Evolutionary conservation across 352 stramenopile genomes (phyloP).

Genomic region (Phytophthora foliorum): DNA sequence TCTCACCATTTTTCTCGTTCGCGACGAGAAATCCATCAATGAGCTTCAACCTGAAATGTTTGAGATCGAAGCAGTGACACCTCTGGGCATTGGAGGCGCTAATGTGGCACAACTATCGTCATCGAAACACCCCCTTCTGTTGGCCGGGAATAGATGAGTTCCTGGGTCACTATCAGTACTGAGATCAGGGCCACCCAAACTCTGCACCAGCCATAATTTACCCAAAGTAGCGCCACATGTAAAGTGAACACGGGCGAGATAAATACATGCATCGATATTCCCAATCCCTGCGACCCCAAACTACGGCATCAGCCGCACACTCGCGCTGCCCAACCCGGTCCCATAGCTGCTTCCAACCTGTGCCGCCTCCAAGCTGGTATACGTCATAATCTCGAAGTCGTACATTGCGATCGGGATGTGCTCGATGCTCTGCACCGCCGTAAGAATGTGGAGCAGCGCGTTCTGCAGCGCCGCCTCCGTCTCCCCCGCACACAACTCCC

Average conservation of each 20-base stretch:
- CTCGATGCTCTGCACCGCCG: slow-evolving; percentile 80
- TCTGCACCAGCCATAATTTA: neutral
- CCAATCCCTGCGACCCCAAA: slow-evolving; percentile 17
- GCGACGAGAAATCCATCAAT: too few relatives aligned
- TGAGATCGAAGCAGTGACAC: too few relatives aligned
- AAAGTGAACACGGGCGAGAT: neutral
- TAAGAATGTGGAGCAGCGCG: slow-evolving; percentile 76
- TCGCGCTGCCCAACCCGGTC: slow-evolving; percentile 38
- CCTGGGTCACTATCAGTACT: too few relatives aligned
- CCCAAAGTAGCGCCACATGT: too few relatives aligned
- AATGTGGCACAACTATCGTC: neutral
- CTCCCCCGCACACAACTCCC: slow-evolving; percentile 60
- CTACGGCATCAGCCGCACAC: slow-evolving; percentile 60
- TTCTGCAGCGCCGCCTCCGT: slow-evolving; percentile 79
- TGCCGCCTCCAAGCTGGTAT: slow-evolving; percentile 57
- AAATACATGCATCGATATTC: slow-evolving; percentile 25
- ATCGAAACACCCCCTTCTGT: too few relatives aligned
- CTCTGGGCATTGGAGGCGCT: too few relatives aligned
- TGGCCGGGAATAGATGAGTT: too few relatives aligned
- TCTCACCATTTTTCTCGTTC: too few relatives aligned
- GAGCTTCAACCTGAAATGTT: too few relatives aligned
- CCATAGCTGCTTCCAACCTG: slow-evolving; percentile 55
- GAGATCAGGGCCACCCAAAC: too few relatives aligned
- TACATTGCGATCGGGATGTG: slow-evolving; percentile 88
- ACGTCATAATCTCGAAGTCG: slow-evolving; percentile 85